Evolutionary conservation across 2,329 filamentous ascomycete species (phyloP), one percentile per base, ranked within the genome.

Genomic region (Arachnomyces sp.): DNA sequence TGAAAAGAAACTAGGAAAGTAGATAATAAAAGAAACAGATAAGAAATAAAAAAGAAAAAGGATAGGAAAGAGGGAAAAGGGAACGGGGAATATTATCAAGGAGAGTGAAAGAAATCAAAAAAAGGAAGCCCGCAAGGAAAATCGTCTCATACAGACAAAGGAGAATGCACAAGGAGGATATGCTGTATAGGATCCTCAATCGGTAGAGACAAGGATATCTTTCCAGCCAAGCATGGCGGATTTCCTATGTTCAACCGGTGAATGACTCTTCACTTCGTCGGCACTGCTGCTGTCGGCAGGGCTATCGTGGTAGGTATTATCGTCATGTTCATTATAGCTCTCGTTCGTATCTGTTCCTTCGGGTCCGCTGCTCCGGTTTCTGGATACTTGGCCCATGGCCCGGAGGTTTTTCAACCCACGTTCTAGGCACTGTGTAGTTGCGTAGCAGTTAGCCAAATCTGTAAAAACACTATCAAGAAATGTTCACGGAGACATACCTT

Each of bases 401-500:
- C 47, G 49, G 31, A 52, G 31, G 3, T 44, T 44, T 21, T 42
- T 43, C 29, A 43, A 44, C 17, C 51, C 52, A 15, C 47, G 47
- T 18, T 52, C 51, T 18, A 54, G 48, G 38, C 51, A 54, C 52
- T 54, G 29, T 16, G 15, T 8, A 7, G n/a, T n/a, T n/a, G n/a
- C n/a, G n/a, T n/a, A n/a, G n/a, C n/a, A n/a, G n/a, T n/a, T n/a
- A n/a, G n/a, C n/a, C n/a, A 15, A 21, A 17, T 21, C 9, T 28
- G 8, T 35, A 9, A 16, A n/a, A 7, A 4, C n/a, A 13, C 17
- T 18, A 21, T 11, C 21, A 21, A 34, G 14, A 39, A n/a, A n/a
- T 8, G 7, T 14, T 28, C 31, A 2, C 3, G 8, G 15, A 34
- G 7, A 77, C 78, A 50, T 70, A 85, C 87, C 81, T 92, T 75